phyloP scores from a whole-genome alignment of 306 rosid genomes.

The Gleditsia sinensis region DNA sequence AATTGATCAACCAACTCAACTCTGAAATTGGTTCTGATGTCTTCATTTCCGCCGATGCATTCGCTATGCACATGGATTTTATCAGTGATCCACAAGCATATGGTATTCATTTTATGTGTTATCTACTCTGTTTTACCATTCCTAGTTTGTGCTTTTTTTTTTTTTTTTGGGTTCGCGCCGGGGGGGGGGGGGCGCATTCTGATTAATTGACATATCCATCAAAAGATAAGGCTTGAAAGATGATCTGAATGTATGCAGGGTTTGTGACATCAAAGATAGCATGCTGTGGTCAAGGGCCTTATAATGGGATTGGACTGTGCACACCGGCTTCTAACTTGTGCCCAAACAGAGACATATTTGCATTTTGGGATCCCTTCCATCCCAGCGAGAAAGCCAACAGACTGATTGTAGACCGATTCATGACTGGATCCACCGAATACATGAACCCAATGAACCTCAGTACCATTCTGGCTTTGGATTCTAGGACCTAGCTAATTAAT shows the following conservation, averaged over 20 bases:
- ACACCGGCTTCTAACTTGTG: slow-evolving; percentile 50
- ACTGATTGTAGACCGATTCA: slow-evolving; percentile 44
- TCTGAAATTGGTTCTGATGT: slow-evolving; percentile 45
- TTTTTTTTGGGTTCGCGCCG: too few relatives aligned
- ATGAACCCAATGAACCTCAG: slow-evolving; percentile 62
- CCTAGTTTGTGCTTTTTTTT: too few relatives aligned
- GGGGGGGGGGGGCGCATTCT: too few relatives aligned
- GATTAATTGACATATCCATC: too few relatives aligned
- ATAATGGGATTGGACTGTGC: slow-evolving; percentile 57
- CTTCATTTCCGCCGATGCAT: slow-evolving; percentile 61
- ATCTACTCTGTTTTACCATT: background rate
- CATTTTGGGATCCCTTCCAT: slow-evolving; percentile 61
- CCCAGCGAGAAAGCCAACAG: slow-evolving; percentile 55
- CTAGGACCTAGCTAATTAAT: slow-evolving; percentile 34
- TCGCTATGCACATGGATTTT: slow-evolving; percentile 55
- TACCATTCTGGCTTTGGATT: slow-evolving; percentile 49
- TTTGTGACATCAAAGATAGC: slow-evolving; percentile 55
- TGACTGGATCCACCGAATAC: slow-evolving; percentile 47
- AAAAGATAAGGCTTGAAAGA: background rate
- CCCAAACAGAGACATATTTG: slow-evolving; percentile 45
- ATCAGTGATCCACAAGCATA: slow-evolving; percentile 54
- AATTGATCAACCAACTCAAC: slow-evolving; percentile 51
- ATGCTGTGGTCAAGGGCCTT: slow-evolving; percentile 64
- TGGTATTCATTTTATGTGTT: too few relatives aligned
- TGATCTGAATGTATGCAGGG: slow-evolving; percentile 26